Evolutionary conservation across 1,139 yeast species (phyloP).

Genomic region (Candida smagusa): DNA sequence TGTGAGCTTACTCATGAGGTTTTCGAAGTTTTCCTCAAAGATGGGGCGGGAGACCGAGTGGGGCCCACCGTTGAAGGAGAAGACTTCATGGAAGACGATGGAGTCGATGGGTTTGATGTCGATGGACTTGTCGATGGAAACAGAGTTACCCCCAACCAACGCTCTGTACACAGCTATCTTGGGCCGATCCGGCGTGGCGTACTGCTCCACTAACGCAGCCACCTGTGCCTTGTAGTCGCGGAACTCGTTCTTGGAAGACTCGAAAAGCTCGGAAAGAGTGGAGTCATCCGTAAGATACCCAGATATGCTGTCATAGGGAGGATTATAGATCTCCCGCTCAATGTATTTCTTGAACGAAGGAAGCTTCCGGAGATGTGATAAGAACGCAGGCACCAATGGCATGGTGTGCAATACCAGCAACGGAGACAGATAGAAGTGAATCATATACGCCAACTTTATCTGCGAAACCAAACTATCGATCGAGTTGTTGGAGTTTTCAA

Average conservation of each 20-base stretch:
- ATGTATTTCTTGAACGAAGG: conserved; percentile 38
- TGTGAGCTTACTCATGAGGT: conserved; percentile 36
- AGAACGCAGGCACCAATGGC: conserved; percentile 8
- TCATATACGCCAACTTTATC: conserved; percentile 63
- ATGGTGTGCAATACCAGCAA: conserved; percentile 38
- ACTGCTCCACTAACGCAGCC: conserved; percentile 18
- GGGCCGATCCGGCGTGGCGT: conserved; percentile 11
- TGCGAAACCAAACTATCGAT: conserved; percentile 53
- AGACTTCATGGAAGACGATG: conserved; percentile 36
- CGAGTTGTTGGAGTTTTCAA: conserved; percentile 43
- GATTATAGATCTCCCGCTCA: conserved; percentile 18
- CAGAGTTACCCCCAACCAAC: conserved; percentile 14
- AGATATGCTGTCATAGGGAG: conserved; percentile 10
- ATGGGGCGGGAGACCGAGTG: conserved; percentile 10
- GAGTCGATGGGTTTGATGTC: conserved; percentile 12
- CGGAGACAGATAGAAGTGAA: conserved; percentile 70
- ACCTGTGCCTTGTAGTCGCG: conserved; percentile 22
- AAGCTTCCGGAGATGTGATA: conserved; percentile 27
- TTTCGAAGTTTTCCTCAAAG: conserved; percentile 37
- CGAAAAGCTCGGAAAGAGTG: conserved; percentile 16
- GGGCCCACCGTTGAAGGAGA: conserved; percentile 34
- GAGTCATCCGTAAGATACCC: conserved; percentile 20
- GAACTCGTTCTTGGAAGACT: conserved; percentile 17
- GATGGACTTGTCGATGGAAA: not conserved
- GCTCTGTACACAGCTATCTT: conserved; percentile 33